phyloP scores from a whole-genome alignment of 2,329 filamentous ascomycete genomes.

The Calycina herbarum region DNA sequence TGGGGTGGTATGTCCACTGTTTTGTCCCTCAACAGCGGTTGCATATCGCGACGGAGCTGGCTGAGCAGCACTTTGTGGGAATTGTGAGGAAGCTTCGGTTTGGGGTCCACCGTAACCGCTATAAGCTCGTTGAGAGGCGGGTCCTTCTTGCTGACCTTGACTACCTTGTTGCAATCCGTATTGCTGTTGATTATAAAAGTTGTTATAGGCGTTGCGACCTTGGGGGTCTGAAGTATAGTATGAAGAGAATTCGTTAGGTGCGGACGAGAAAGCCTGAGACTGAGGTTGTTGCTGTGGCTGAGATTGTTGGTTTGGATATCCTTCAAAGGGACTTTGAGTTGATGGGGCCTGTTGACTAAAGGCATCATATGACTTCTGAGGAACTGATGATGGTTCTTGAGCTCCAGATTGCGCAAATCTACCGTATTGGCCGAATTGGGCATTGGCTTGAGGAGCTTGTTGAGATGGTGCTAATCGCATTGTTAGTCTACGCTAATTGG shows the following conservation, averaged over 20 bases:
- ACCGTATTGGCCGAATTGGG: constrained; percentile 62
- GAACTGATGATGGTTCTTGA: constrained; percentile 59
- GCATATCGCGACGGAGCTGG: constrained; percentile 59
- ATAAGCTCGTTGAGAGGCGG: constrained; percentile 70
- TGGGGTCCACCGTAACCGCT: constrained; percentile 71
- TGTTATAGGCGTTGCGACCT: constrained; percentile 70
- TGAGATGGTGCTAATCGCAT: constrained; percentile 25
- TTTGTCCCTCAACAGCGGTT: constrained; percentile 67
- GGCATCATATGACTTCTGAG: constrained; percentile 83
- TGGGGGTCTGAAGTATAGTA: constrained; percentile 82
- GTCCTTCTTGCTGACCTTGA: constrained; percentile 73
- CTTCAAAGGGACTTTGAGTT: constrained; percentile 61
- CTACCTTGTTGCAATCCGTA: constrained; percentile 50
- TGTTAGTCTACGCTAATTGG: not conserved
- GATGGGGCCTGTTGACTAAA: constrained; percentile 74
- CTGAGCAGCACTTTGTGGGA: constrained; percentile 72
- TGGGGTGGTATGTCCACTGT: constrained; percentile 87
- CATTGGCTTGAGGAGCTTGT: constrained; percentile 35
- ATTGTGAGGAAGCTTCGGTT: constrained; percentile 64
- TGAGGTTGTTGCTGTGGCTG: constrained; percentile 57
- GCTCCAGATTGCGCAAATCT: constrained; percentile 65
- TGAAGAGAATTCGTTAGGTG: constrained; percentile 75
- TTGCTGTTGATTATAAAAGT: constrained; percentile 67
- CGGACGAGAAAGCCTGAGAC: constrained; percentile 69
- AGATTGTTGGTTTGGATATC: constrained; percentile 57